phyloP scores from a whole-genome alignment of 495 filamentous ascomycete genomes.

The Talaromyces wortmannii region DNA sequence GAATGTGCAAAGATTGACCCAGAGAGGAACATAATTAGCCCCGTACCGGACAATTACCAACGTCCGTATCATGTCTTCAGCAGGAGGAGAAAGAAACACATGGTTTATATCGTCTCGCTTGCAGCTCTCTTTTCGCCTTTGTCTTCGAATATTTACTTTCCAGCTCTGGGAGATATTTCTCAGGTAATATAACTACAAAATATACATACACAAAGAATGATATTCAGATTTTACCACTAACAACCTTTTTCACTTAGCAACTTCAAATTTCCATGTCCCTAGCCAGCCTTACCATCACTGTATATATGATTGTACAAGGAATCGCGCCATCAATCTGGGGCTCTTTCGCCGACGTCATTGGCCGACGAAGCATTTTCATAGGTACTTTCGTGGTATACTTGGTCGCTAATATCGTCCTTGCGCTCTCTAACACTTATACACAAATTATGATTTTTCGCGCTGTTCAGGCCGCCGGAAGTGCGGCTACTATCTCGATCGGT shows the following conservation, averaged over 20 bases:
- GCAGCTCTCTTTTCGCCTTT: slow-evolving; percentile 52
- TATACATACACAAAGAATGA: background rate
- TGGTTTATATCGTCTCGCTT: slow-evolving; percentile 53
- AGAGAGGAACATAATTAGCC: background rate
- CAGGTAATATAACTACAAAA: background rate
- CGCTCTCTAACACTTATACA: slow-evolving; percentile 51
- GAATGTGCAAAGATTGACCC: background rate
- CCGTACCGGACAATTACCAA: background rate
- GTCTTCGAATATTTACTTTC: slow-evolving; percentile 76
- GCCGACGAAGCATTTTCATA: slow-evolving; percentile 34
- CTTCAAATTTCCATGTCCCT: slow-evolving; percentile 24
- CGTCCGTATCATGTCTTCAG: slow-evolving; percentile 51
- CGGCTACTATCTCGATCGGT: slow-evolving; percentile 6
- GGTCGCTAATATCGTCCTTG: slow-evolving; percentile 54
- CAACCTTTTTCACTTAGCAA: slow-evolving; percentile 4
- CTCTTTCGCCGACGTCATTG: slow-evolving; percentile 30
- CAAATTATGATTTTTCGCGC: slow-evolving; percentile 57
- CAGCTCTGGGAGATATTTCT: slow-evolving; percentile 39
- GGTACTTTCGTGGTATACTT: slow-evolving; percentile 34
- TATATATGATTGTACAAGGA: slow-evolving; percentile 41
- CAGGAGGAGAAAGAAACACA: slow-evolving; percentile 46
- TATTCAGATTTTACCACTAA: background rate
- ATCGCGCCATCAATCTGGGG: slow-evolving; percentile 36
- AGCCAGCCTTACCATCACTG: slow-evolving; percentile 26
- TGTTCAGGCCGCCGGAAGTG: slow-evolving; percentile 56